Base-by-base conservation (phyloP, 2,329 filamentous ascomycete species). In the Colletotrichum sp. region DNA sequence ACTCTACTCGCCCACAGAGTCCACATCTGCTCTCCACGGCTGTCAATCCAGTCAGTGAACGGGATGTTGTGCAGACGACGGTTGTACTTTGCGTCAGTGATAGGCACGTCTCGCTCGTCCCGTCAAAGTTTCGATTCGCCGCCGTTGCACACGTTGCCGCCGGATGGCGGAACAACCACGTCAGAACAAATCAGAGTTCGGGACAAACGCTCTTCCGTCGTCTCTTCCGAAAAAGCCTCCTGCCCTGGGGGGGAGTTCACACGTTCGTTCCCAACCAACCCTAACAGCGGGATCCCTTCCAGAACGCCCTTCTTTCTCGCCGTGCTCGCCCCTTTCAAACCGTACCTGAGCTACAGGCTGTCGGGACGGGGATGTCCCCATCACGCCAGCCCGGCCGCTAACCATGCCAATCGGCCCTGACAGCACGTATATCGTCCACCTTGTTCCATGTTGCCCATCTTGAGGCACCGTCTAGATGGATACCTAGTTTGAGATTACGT, bases 231-330 rank as follows among this genome's bases (percentile, higher is more conserved):
- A 55, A 67, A 34, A 52, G 6, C 44, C 44, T 52, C 44, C 44
- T 25, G 66, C 44, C 28, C 60, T 9, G 12, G 11, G n/a, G n/a
- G 22, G 13, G 11, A 52, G 44, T 52, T 52, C 44, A 52, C 44
- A 52, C 44, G n/a, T 48, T 59, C 36, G 52, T 57, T 59, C 25
- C 25, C 61, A 44, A 19, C 52, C 30, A 67, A 32, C 39, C 68
- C 52, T 67, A 34, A 52, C 72, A 75, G 25, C 72, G 68, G 30
- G 61, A 72, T 72, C 72, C 57, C 73, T 65, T 48, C 63, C 19
- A 32, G 30, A 59, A 52, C 44, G n/a, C n/a, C 1, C 6, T 13
- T 22, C 44, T 8, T 13, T 48, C 39, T 52, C 44, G 59, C 55
- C 8, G 19, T 44, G 32, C 44, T 27, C 32, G 27, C 36, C 68